Evolutionary conservation across 495 filamentous ascomycete genomes (phyloP), one percentile per base, ranked within the genome.

Genomic region (Xylaria castorea): DNA sequence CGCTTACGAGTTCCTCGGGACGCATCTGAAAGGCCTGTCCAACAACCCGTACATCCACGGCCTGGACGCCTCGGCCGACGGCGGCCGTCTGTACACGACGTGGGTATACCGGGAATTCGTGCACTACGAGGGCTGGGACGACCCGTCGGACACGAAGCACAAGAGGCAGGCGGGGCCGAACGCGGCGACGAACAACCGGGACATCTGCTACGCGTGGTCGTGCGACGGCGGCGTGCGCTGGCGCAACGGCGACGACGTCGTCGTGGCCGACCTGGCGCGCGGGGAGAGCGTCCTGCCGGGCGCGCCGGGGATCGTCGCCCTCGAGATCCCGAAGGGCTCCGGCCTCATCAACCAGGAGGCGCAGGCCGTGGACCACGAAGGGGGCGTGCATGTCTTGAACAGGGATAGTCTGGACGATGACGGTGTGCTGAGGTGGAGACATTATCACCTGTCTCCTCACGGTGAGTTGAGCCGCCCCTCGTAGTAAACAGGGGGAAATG

Each of bases 21-120:
- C 76, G 32, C 81, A 81, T 63, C 82, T 87, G n/a, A 80, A 81
- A 50, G 85, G 84, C 36, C 72, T 79, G 6, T 68, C 74, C 14
- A 85, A 84, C 71, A 87, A 85, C 73, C 83, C 85, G 22, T 87
- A 87, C 72, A 82, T 86, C 70, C 81, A 87, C 77, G 85, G 83
- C 4, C 73, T 86, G 3, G 76, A 80, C 77, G 75, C 36, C 76
- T 77, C 51, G 5, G 63, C 70, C 72, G 69, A 71, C 32, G 61
- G 61, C 11, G 3, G 70, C 7, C 69, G 74, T 7, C 78, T 87
- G 22, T 79, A 85, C 71, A 77, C 80, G 32, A 86, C 84, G 3
- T 86, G 84, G 85, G 84, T 85, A 11, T 87, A 85, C 75, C 78
- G 85, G 0, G 85, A 72, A 5, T 84, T 84, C 66, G 81, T 85